Conservation (phyloP, 352 stramenopile species). For the Phytophthora fragariaefolia region DNA sequence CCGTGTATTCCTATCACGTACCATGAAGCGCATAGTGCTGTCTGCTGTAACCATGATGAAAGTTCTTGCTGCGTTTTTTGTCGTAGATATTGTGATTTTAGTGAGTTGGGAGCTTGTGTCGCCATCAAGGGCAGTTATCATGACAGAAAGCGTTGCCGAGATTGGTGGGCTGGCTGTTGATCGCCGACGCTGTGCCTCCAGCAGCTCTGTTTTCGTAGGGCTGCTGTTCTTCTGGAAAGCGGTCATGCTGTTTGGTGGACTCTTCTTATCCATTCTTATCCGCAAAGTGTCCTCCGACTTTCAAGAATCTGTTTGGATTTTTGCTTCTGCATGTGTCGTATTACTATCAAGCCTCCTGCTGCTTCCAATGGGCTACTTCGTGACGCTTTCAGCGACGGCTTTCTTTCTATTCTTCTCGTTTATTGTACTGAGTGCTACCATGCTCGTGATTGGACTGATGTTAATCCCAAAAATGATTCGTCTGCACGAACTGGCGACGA, state of each 20-base stretch:
- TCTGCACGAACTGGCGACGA: constrained; percentile 26
- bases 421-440: constrained; percentile 36
- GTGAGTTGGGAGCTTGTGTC: constrained; percentile 38
- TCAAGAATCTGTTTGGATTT: constrained; percentile 64
- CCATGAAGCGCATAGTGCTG: constrained; percentile 53
- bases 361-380: constrained; percentile 54
- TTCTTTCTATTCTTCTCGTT: constrained; percentile 51
- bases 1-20: constrained; percentile 47
- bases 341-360: constrained; percentile 49
- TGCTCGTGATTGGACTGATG: constrained; percentile 46
- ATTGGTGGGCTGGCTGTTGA: constrained; percentile 39
- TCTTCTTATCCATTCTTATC: constrained; percentile 64
- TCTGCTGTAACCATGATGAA: constrained; percentile 51
- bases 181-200: constrained; percentile 36
- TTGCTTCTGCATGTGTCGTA: constrained; percentile 50
- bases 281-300: constrained; percentile 58
- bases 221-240: constrained; percentile 56
- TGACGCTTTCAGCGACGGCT: constrained; percentile 39
- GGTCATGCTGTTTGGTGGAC: constrained; percentile 40
- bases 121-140: constrained; percentile 19
- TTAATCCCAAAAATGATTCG: constrained; percentile 42
- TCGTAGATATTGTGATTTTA: constrained; percentile 47
- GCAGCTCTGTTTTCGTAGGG: constrained; percentile 43
- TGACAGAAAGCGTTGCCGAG: constrained; percentile 14
- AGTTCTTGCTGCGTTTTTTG: constrained; percentile 41